Conservation (phyloP, 202 grass and related monocot genomes). For the Schoenoplectus tabernaemontani region DNA sequence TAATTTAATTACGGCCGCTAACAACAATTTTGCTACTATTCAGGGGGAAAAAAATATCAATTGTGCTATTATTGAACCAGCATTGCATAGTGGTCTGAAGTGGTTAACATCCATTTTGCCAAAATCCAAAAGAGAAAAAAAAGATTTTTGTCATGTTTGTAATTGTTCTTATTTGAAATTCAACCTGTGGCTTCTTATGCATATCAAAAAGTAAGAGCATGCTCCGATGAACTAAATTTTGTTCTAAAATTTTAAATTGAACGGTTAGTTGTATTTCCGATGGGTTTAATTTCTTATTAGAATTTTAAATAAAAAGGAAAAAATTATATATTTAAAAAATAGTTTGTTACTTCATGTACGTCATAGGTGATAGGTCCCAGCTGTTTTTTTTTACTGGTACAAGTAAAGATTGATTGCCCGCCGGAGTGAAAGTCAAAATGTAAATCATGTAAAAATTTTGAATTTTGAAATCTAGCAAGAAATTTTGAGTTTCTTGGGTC, state of each 20-base stretch:
- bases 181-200: not conserved
- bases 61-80: not conserved
- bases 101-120: not conserved
- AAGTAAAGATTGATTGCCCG: not conserved
- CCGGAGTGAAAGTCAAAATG: not conserved
- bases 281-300: not conserved
- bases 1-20: not conserved
- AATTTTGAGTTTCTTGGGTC: not conserved
- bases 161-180: not conserved
- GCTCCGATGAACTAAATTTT: not conserved
- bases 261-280: not conserved
- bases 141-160: not conserved
- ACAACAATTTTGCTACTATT: not conserved
- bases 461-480: not conserved
- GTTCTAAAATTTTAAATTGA: too few species aligned
- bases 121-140: not conserved
- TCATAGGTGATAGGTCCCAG: not conserved
- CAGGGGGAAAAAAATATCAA: slow-evolving; percentile 2
- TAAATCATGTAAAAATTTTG: not conserved
- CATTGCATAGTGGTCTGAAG: not conserved
- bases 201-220: not conserved
- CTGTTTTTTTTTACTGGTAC: not conserved
- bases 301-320: not conserved
- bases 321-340: not conserved
- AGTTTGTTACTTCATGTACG: not conserved